Evolutionary conservation across 345 rosid species (phyloP), one percentile per base, ranked within the genome.

Genomic region (Excoecaria cochinchinensis): DNA sequence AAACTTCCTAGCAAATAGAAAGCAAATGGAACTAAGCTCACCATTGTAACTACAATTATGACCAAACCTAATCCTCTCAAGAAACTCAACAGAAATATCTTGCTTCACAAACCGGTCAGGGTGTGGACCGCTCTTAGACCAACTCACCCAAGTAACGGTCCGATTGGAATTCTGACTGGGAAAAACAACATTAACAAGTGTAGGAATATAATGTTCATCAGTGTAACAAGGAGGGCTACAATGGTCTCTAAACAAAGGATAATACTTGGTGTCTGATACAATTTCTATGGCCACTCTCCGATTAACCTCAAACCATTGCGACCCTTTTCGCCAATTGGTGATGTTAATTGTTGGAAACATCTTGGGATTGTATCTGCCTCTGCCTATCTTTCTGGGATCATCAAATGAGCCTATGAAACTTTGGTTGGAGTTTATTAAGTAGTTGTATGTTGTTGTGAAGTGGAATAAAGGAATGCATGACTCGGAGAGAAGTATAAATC

Each of bases 401-500:
- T 90, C 92, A 31, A 36, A 87, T 25, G 87, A 85, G 12, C 73
- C 74, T 15, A 87, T 63, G 70, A 87, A 88, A 81, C 90, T 90
- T 70, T 59, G 77, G 9, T 83, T 84, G 6, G 95, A 67, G 50
- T 81, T 79, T 21, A 87, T 79, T 61, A 90, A 82, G 83, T 87
- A 90, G 55, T 83, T 63, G 50, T 90, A 90, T 67, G 75, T 71
- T 25, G 84, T 84, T 7, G 72, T 86, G 87, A 92, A 87, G 76
- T 87, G 77, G 76, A 84, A 87, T 9, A 89, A 62, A 15, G 97
- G 93, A 39, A 92, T 87, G 91, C 97, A 90, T 9, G 92, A 79
- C 55, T 92, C 92, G 0, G 95, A 90, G 40, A 92, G 83, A 12
- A 92, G 80, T n/a, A 90, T 82, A 58, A 92, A 92, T 86, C 93